Conservation (phyloP, 2,329 filamentous ascomycete species). For the Aspergillus udagawae region DNA sequence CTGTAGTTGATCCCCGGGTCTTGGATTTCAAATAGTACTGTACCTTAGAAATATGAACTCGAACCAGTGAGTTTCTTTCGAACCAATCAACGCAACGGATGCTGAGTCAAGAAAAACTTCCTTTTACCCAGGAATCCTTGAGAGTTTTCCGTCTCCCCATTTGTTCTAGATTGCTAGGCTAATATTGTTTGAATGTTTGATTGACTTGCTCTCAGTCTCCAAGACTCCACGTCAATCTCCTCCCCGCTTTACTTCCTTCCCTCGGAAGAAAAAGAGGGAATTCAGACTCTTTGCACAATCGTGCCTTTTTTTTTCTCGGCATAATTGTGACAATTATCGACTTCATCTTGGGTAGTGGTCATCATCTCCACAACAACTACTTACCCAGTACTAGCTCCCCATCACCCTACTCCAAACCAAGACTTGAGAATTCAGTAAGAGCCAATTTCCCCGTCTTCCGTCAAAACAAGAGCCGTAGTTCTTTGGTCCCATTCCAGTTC, state of each 20-base stretch:
- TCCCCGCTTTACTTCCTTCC: background rate
- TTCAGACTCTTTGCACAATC: background rate
- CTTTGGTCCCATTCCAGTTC: background rate
- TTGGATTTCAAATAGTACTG: background rate
- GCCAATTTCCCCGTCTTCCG: background rate
- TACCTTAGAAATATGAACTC: background rate
- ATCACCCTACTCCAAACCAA: background rate
- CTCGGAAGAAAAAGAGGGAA: background rate
- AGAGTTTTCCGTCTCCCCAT: background rate
- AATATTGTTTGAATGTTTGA: background rate
- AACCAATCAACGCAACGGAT: background rate
- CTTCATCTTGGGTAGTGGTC: no score
- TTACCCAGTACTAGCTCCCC: no score
- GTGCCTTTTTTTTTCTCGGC: background rate
- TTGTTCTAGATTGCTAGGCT: background rate
- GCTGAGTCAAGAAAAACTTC: conserved; percentile 10
- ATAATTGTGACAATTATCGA: background rate
- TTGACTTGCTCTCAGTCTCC: background rate
- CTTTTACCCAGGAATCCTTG: conserved; percentile 13
- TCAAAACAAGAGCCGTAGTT: background rate
- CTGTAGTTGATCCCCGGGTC: background rate
- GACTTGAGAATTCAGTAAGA: background rate
- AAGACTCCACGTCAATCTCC: background rate
- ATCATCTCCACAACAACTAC: background rate
- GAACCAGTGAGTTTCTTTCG: conserved; percentile 3